A percentile compares a stretch with the other conserved stretches of the same genome.
Conservation (phyloP, 495 filamentous ascomycete genomes). For the Aspergillus avenaceus region DNA sequence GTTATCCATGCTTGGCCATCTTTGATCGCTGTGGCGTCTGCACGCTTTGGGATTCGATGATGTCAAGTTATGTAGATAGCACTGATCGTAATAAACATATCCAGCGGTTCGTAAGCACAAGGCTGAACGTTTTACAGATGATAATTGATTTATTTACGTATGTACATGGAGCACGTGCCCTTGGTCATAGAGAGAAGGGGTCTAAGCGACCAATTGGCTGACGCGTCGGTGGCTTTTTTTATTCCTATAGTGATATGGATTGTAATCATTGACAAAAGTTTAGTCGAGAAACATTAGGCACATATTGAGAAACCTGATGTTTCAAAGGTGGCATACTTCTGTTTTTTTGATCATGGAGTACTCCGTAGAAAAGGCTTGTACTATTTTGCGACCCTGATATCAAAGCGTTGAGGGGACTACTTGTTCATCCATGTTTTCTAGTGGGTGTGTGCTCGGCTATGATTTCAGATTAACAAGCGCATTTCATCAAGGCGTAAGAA, state of each 20-base stretch:
- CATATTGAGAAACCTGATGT: too few relatives aligned
- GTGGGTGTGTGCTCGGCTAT: neutral
- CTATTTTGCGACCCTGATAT: too few relatives aligned
- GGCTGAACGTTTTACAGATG: neutral
- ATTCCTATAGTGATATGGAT: too few relatives aligned
- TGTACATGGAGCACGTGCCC: conserved; percentile 1
- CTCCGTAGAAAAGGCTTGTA: neutral
- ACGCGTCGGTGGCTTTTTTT: neutral
- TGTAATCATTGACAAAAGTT: too few relatives aligned
- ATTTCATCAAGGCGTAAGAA: conserved; percentile 7
- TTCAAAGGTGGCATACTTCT: too few relatives aligned
- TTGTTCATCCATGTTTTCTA: too few relatives aligned
- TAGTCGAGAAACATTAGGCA: too few relatives aligned
- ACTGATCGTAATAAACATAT: neutral
- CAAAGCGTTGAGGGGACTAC: too few relatives aligned
- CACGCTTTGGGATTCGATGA: neutral
- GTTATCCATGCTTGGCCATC: neutral
- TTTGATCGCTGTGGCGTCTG: neutral
- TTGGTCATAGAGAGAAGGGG: neutral
- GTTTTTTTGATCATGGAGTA: too few relatives aligned
- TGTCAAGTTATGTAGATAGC: neutral
- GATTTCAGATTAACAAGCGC: neutral
- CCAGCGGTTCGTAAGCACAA: neutral
- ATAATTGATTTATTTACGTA: neutral
- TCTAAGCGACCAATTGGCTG: conserved; percentile 2